Conservation (phyloP, 805 yeast species). For the Komagataella ulmi region DNA sequence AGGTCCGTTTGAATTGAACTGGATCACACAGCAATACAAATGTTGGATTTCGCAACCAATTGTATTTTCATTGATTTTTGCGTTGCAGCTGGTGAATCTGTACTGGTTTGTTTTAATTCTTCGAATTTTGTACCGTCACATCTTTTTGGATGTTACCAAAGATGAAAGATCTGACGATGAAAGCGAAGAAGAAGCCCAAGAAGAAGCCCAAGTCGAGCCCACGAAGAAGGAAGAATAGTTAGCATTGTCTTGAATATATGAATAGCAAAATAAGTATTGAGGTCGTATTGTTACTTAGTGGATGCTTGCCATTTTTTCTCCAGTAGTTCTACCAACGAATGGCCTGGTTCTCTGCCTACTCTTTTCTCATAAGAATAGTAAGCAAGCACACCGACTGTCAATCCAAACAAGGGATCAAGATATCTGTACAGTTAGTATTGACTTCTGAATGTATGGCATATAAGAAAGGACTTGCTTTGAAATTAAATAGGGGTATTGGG, state of each 20-base stretch:
- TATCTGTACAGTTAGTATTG: slow-evolving; percentile 18
- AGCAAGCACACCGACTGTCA: slow-evolving; percentile 47
- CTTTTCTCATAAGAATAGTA: slow-evolving; percentile 53
- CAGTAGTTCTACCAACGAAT: slow-evolving; percentile 40
- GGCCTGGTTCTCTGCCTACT: slow-evolving; percentile 45
- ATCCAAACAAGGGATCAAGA: slow-evolving; percentile 54
- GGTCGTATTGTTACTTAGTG: background rate
- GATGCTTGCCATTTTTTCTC: slow-evolving; percentile 14
- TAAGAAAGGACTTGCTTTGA: slow-evolving; percentile 18
- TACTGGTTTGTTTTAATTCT: slow-evolving; percentile 82
- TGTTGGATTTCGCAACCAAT: slow-evolving; percentile 93
- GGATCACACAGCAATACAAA: slow-evolving; percentile 87
- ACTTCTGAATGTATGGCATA: background rate
- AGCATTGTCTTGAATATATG: background rate
- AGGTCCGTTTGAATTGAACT: slow-evolving; percentile 71
- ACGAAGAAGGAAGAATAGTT: slow-evolving; percentile 8
- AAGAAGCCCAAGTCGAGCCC: slow-evolving; percentile 20
- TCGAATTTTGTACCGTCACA: slow-evolving; percentile 59
- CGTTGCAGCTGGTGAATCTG: slow-evolving; percentile 72
- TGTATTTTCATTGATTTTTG: slow-evolving; percentile 63
- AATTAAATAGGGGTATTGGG: slow-evolving; percentile 32
- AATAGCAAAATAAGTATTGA: background rate
- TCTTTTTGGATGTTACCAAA: slow-evolving; percentile 43
- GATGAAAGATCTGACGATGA: slow-evolving; percentile 90
- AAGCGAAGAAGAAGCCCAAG: slow-evolving; percentile 35